Evolutionary conservation across 2,329 filamentous ascomycete species (phyloP), one percentile per base, ranked within the genome.

Genomic region (Beauveria varroae): DNA sequence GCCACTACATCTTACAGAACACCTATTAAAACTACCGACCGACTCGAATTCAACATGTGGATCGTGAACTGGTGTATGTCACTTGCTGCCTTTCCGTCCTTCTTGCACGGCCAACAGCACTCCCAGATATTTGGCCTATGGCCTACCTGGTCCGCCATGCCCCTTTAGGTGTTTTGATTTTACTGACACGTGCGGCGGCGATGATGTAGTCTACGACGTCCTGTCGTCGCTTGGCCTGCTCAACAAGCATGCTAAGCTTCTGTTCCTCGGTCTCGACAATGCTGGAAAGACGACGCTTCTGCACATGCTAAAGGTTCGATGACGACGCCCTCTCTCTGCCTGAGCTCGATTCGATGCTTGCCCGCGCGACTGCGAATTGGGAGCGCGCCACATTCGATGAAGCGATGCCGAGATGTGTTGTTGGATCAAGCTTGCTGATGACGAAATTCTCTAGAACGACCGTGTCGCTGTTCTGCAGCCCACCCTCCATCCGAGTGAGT

Each of bases 181-280:
- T 40, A 51, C 73, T 74, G 71, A 74, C 72, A 73, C 67, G 69
- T 69, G 67, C 66, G 68, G 60, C 61, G 53, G 62, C 56, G 57
- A 50, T 47, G 41, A 37, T 47, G 63, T 71, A 74, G 91, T 96
- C 79, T 96, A 91, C 84, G 91, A 96, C 80, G 81, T 96, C 70
- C 86, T 96, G 71, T 90, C 92, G 71, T 90, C 86, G 67, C 84
- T 96, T 65, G 92, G 92, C 70, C 83, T 96, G 71, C 82, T 93
- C 68, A 96, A 96, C 86, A 96, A 96, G 84, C 91, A 96, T 76
- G 92, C 91, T 71, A 96, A 96, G 85, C 85, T 96, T 63, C 85
- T 96, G 63, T 96, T 96, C 80, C 86, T 96, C 66, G 92, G 92
- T 69, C 87, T 96, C 65, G 92, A 96, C 76, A 96, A 96, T 79